phyloP scores from a whole-genome alignment of 441 rosid genomes.

The Eugenia klotzschiana region DNA sequence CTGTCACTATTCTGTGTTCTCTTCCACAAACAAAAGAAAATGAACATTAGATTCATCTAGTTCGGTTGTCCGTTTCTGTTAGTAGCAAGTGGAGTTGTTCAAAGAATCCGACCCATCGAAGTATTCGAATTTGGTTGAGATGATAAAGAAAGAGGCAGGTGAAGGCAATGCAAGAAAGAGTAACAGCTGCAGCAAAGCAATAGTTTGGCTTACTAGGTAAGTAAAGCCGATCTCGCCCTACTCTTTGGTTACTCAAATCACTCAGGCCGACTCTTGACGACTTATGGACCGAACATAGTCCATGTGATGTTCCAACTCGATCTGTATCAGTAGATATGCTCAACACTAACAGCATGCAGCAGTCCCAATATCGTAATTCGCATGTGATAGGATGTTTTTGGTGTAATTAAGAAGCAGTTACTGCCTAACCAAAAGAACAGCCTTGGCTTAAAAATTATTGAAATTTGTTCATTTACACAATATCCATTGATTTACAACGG shows the following conservation, averaged over 20 bases:
- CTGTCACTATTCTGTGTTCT: neutral
- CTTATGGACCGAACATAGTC: neutral
- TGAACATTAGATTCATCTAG: neutral
- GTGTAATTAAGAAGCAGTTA: neutral
- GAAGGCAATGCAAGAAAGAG: conserved; percentile 44
- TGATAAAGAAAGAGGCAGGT: conserved; percentile 50
- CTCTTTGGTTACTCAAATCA: neutral
- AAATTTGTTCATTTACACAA: neutral
- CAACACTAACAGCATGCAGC: neutral
- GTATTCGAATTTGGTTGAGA: conserved; percentile 51
- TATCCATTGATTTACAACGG: neutral
- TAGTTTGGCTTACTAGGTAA: conserved; percentile 92
- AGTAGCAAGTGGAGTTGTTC: conserved; percentile 51
- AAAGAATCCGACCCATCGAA: conserved; percentile 40
- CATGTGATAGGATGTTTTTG: neutral
- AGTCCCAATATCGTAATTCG: neutral
- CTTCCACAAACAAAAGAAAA: neutral
- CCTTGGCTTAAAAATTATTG: neutral
- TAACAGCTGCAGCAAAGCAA: conserved; percentile 54
- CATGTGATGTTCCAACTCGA: neutral
- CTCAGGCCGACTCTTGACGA: neutral
- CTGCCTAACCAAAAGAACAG: neutral
- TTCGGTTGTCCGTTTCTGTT: neutral
- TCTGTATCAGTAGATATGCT: neutral
- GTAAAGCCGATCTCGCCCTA: neutral